Base-by-base conservation (phyloP, 305 asterid genomes). In the Rubia occidens region DNA sequence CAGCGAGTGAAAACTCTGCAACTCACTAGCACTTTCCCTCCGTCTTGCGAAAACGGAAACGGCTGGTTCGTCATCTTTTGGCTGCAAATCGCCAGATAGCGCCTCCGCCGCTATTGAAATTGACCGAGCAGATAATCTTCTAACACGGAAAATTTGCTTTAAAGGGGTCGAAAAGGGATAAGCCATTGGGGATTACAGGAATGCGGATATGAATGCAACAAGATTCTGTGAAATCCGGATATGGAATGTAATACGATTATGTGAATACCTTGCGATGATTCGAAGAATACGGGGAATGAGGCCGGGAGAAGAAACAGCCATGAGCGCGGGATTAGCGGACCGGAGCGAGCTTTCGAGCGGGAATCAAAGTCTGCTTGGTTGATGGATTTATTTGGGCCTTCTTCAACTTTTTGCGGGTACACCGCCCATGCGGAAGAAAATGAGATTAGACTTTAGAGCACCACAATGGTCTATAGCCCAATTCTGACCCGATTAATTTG, bases 11-110 rank as follows among this genome's bases (percentile, higher is more conserved):
- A 14, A 37, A 5, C 56, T 4, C 44, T 39, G 24, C 61, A 39
- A 53, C 73, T 21, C 45, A 74, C 78, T 40, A 74, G 74, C 78
- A 74, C 53, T 51, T 13, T 51, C 64, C 69, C 69, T 62, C 69
- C 66, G 5, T 74, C 74, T 53, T 74, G 69, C 11, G 74, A 68
- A 51, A 51, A 42, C 15, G 70, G 61, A 13, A 39, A 53, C 66
- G 45, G 78, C 54, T 74, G 70, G 42, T 68, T 73, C 66, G 61
- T 17, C 42, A 72, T 68, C 18, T 72, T 61, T 18, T 62, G 74
- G 21, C 78, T 60, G 42, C 51, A 32, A 54, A 68, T 42, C 17
- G 21, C 45, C 18, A 40, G 54, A 68, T 8, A 21, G 69, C 45
- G 43, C 45, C 45, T 10, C 69, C 40, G 70, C 45, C 21, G 29